Evolutionary conservation across 1,284 basidiomycete genomes (phyloP).

Genomic region (Stereum hirsutum): DNA sequence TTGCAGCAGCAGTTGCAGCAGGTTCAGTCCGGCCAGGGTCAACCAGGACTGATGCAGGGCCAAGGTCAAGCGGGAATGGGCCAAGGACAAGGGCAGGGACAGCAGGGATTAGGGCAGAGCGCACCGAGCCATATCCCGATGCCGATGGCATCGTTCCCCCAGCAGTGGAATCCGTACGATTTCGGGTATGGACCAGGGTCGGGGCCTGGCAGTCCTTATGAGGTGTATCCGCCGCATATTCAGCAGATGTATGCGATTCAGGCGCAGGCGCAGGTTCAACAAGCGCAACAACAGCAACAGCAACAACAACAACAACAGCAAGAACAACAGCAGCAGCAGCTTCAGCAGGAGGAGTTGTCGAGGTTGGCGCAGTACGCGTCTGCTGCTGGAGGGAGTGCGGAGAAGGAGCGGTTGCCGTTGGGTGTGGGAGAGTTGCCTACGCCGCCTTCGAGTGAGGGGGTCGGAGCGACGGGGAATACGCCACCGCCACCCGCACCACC

Average conservation of each 20-base stretch:
- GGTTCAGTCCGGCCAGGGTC: too few species aligned
- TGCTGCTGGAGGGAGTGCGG: background rate
- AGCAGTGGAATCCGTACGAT: too few species aligned
- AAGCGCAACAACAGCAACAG: background rate
- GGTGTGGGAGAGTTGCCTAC: slow-evolving; percentile 9
- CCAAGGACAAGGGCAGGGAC: background rate
- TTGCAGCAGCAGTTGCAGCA: slow-evolving; percentile 1
- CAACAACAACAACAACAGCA: background rate
- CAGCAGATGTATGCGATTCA: slow-evolving; percentile 1
- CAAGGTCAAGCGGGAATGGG: too few species aligned
- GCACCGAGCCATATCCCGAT: background rate
- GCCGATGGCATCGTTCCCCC: too few species aligned
- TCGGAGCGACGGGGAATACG: background rate
- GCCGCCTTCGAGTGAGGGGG: slow-evolving; percentile 10
- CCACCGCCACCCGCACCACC: background rate
- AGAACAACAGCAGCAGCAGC: background rate
- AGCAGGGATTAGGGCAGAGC: background rate
- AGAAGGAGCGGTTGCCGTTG: background rate
- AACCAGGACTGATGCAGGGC: too few species aligned
- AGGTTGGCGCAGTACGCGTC: background rate
- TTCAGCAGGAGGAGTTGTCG: background rate
- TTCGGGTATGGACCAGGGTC: too few species aligned
- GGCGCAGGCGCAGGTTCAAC: slow-evolving; percentile 1
- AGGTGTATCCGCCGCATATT: too few species aligned
- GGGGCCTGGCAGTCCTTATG: too few species aligned